Conservation (phyloP, 192 early-diverging fungal species). For the Coemansia sp. region DNA sequence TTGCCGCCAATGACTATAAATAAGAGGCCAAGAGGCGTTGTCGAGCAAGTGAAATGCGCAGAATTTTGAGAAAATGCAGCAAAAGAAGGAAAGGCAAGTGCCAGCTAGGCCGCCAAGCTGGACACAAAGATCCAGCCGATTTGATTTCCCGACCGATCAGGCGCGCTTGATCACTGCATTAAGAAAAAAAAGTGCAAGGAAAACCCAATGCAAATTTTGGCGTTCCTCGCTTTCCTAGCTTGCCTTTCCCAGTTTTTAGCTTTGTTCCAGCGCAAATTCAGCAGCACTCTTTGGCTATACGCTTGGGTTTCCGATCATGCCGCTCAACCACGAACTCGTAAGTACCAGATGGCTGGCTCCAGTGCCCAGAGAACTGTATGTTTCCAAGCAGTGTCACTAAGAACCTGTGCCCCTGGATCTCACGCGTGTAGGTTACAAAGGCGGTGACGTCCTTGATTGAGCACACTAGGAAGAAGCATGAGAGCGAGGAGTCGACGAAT, state of each 20-base stretch:
- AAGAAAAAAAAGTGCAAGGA: background rate
- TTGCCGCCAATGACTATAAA: background rate
- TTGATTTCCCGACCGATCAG: slow-evolving; percentile 9
- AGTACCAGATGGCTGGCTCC: too few relatives aligned
- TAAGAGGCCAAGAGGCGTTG: background rate
- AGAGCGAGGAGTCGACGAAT: slow-evolving; percentile 40
- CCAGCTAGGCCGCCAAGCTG: too few relatives aligned
- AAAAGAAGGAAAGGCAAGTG: too few relatives aligned
- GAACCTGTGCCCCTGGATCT: too few relatives aligned
- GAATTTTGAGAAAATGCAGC: background rate
- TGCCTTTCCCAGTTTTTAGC: background rate
- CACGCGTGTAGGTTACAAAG: slow-evolving; percentile 30
- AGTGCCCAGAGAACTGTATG: too few relatives aligned
- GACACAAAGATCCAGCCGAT: too few relatives aligned
- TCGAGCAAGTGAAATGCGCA: background rate
- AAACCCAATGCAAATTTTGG: too few relatives aligned
- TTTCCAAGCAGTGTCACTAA: too few relatives aligned
- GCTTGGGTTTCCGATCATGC: slow-evolving; percentile 22
- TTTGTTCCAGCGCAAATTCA: background rate
- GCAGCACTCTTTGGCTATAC: background rate
- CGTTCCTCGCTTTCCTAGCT: slow-evolving; percentile 1
- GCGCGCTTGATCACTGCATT: background rate
- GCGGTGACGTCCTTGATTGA: slow-evolving; percentile 37
- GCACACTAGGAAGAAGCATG: slow-evolving; percentile 20
- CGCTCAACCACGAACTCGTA: slow-evolving; percentile 42